Evolutionary conservation across 2,329 filamentous ascomycete genomes (phyloP).

Genomic region (Verticillium longisporum): DNA sequence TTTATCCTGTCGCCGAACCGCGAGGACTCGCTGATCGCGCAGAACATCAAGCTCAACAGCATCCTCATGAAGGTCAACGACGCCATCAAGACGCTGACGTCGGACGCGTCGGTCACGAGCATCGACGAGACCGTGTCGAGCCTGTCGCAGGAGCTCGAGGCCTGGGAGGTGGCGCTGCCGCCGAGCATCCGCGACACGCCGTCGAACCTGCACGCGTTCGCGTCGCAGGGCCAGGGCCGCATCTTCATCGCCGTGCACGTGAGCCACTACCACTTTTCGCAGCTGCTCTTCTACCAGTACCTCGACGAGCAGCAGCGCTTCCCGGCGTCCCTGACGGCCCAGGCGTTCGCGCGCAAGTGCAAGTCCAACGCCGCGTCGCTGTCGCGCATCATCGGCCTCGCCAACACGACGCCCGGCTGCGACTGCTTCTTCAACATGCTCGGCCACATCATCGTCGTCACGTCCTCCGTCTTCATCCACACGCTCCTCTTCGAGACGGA

Average conservation of each 20-base stretch:
- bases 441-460: conserved; percentile 37
- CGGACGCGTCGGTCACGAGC: conserved; percentile 16
- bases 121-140: conserved; percentile 18
- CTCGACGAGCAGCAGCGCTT: conserved; percentile 21
- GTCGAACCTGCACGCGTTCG: conserved; percentile 28
- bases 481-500: conserved; percentile 32
- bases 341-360: conserved; percentile 27
- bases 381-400: conserved; percentile 31
- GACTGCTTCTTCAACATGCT: conserved; percentile 36
- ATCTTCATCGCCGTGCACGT: conserved; percentile 37
- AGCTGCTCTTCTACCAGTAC: conserved; percentile 41
- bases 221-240: conserved; percentile 30
- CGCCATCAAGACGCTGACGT: conserved; percentile 15
- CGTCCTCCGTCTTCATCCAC: conserved; percentile 38
- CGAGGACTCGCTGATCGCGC: conserved; percentile 12
- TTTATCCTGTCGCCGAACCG: conserved; percentile 12
- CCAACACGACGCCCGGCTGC: conserved; percentile 26
- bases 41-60: conserved; percentile 19
- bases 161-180: conserved; percentile 27
- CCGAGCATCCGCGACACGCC: conserved; percentile 26
- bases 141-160: conserved; percentile 24
- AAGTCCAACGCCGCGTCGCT: conserved; percentile 30
- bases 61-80: conserved; percentile 32
- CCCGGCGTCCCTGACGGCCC: conserved; percentile 10
- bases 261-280: conserved; percentile 37